Base-by-base conservation (phyloP, 306 rosid species). In the Leucaena leucocephala region DNA sequence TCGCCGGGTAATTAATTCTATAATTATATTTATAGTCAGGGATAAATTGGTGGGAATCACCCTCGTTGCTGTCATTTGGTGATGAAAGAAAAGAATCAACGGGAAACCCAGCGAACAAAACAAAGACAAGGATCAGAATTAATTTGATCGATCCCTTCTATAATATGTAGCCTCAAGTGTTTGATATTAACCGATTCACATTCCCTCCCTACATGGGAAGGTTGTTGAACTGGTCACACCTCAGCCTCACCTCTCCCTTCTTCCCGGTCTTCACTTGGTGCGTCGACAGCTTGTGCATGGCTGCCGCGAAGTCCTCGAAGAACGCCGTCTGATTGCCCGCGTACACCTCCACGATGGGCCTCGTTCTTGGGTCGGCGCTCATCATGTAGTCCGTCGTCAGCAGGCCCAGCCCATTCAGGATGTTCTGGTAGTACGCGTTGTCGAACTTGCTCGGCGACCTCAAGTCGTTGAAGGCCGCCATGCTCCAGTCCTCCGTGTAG, bases 381-480 rank as follows among this genome's bases (percentile, higher is more conserved):
- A 86, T 1, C 0, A 50, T 58, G 0, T 27, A 14, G 66, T 90
- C 94, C 0, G 87, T 75, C 0, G 74, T 36, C 80, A 87, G 22
- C 2, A 90, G 46, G 13, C 87, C 90, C 44, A 87, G 8, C 68
- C 87, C 88, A 21, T 17, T 76, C 72, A 71, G 36, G 70, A 89
- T 33, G 54, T 85, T 85, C 39, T 4, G 58, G 38, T 11, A 87
- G 6, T 85, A 87, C 78, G 84, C 65, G 34, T 89, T 87, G 38
- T 87, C 88, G 33, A 89, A 85, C 49, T 85, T 89, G 4, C 48
- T 40, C 0, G 89, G 94, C 0, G 93, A 84, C 59, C 81, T 82
- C 17, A 84, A 85, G 72, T 90, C 88, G 55, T 87, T 87, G 39
- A 55, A 87, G 0, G 93, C 91, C 2, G 91, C 75, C 81, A 83